Base-by-base conservation (phyloP, 2,329 filamentous ascomycete genomes). In the Dryadomyces quercus-mongolicae region DNA sequence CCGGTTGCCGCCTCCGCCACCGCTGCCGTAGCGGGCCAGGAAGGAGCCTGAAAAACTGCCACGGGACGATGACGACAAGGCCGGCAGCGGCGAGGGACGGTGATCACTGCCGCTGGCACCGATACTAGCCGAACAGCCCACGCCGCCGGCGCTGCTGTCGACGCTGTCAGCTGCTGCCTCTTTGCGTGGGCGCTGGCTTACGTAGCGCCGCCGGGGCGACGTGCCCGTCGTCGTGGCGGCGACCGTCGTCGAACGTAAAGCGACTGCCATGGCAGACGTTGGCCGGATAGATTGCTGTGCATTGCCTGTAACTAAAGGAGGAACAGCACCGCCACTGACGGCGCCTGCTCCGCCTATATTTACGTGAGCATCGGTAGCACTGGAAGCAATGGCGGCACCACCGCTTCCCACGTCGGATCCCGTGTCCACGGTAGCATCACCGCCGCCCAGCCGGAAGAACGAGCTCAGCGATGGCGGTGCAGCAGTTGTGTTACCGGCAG, bases 381-480 rank as follows among this genome's bases (percentile, higher is more conserved):
- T 10, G 13, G 43, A 16, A 5, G 16, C n/a, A 13, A 20, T 34
- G 16, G 10, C 20, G 21, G 13, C 44, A 6, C 34, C 16, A 13
- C 44, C 44, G 42, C 10, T 18, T 6, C 21, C 52, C 20, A 25
- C 12, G 18, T n/a, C 15, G 34, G 54, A 45, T 6, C 7, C 49
- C 5, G 12, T 38, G 1, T 22, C 46, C 12, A 22, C 42, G 4
- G 21, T 45, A 13, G 18, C 55, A 43, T 20, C 55, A 10, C 64
- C 61, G 43, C 58, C 64, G 56, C 58, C 70, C 38, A 69, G 72
- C 3, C 75, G 75, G 16, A 84, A 71, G 3, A 88, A 66, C 16
- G 78, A 76, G 60, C 83, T 85, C n/a, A 85, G 68, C 16, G 80
- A 84, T 7, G 82, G 78, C 2, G 81, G 76, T 47, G 83, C 78